phyloP scores from a whole-genome alignment of 2,329 filamentous ascomycete genomes.

The Chaetomium strumarium region DNA sequence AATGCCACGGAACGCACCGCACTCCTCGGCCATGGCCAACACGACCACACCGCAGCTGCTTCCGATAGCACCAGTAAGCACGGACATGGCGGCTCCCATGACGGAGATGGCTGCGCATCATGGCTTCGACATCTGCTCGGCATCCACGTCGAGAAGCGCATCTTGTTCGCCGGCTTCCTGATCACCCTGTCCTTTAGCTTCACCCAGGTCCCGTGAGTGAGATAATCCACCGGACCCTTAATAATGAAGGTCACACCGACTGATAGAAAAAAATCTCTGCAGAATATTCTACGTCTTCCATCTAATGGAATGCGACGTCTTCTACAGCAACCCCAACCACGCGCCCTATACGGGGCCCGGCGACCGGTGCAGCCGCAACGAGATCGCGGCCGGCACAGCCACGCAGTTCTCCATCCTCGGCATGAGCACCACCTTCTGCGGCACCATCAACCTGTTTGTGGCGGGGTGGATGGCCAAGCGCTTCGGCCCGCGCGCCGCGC shows the following conservation, averaged over 20 bases:
- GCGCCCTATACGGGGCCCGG: slow-evolving; percentile 41
- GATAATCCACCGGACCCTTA: neutral
- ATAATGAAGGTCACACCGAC: neutral
- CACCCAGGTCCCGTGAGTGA: slow-evolving; percentile 42
- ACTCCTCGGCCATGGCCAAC: neutral
- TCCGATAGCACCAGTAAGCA: neutral
- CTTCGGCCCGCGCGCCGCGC: slow-evolving; percentile 56
- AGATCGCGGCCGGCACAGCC: slow-evolving; percentile 60
- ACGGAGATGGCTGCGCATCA: neutral
- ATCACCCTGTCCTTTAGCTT: slow-evolving; percentile 48
- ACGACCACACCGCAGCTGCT: neutral
- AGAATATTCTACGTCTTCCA: slow-evolving; percentile 59
- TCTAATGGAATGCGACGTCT: slow-evolving; percentile 66
- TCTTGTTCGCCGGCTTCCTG: slow-evolving; percentile 52
- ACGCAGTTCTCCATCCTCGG: slow-evolving; percentile 58
- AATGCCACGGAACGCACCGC: slow-evolving; percentile 1
- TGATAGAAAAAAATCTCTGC: slow-evolving; percentile 29
- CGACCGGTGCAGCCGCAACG: slow-evolving; percentile 53
- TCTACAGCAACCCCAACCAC: slow-evolving; percentile 53
- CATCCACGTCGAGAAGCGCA: slow-evolving; percentile 19
- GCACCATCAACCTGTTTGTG: slow-evolving; percentile 62
- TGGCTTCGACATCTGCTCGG: neutral
- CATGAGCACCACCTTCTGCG: slow-evolving; percentile 62
- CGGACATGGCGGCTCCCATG: neutral
- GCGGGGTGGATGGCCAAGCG: slow-evolving; percentile 61